Percentiles rank a stretch among this genome's conserved stretches.
Evolutionary conservation across 2,329 filamentous ascomycete species (phyloP).

Genomic region (Cladosporium halotolerans): DNA sequence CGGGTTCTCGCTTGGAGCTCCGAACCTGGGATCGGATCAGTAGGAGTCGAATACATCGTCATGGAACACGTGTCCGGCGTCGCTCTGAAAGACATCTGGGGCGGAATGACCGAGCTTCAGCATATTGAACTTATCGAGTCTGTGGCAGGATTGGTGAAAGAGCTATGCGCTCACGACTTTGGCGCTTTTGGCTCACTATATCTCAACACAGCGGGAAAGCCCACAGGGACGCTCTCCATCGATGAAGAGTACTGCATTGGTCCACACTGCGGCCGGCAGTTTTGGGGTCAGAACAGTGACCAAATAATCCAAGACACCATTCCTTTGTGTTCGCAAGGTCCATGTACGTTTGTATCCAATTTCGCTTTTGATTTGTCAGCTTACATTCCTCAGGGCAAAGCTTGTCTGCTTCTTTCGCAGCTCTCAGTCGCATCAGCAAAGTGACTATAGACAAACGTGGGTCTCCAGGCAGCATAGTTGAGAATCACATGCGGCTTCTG

Average conservation of each 20-base stretch:
- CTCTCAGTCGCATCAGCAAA: slow-evolving; percentile 30
- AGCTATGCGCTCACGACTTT: slow-evolving; percentile 22
- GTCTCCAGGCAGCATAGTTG: slow-evolving; percentile 27
- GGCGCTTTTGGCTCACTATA: slow-evolving; percentile 19
- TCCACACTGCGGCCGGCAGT: not conserved
- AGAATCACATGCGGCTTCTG: slow-evolving; percentile 26
- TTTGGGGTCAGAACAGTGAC: too few relatives aligned
- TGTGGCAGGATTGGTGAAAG: not conserved
- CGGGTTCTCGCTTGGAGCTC: slow-evolving; percentile 18
- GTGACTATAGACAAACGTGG: slow-evolving; percentile 30
- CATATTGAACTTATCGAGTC: slow-evolving; percentile 18
- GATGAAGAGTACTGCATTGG: slow-evolving; percentile 33
- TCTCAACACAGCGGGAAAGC: not conserved
- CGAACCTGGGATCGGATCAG: slow-evolving; percentile 15
- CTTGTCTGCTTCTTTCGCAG: slow-evolving; percentile 11
- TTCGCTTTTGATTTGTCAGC: too few relatives aligned
- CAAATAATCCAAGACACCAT: too few relatives aligned
- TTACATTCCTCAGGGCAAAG: not conserved
- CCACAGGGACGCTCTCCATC: slow-evolving; percentile 12
- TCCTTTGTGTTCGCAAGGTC: too few relatives aligned
- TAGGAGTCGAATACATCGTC: slow-evolving; percentile 22
- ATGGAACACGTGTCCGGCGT: slow-evolving; percentile 26
- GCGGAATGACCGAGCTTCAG: slow-evolving; percentile 22
- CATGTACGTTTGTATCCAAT: too few relatives aligned
- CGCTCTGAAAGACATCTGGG: slow-evolving; percentile 21